Base-by-base conservation (phyloP, 164 flowering plant species). In the Hamamelis virginiana region DNA sequence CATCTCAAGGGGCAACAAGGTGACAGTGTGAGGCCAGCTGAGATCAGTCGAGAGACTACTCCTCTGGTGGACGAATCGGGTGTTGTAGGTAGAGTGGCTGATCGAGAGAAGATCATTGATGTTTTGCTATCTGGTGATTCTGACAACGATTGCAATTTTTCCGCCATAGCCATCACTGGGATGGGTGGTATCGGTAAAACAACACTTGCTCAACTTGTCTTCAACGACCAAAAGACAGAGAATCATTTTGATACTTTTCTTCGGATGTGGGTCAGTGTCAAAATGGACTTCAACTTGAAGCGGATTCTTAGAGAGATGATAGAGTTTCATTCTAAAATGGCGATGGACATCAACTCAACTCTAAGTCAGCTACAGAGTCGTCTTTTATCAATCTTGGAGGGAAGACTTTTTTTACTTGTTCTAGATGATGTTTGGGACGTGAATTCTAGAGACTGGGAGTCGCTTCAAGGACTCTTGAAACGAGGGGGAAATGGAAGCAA, bases 181-280 rank as follows among this genome's bases (percentile, higher is more conserved):
- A 75, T 75, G 61, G 65, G 70, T 11, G 79, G 79, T 0, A 22
- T 76, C 8, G 79, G 79, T 1, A 76, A 76, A 57, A 76, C 75
- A 4, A 69, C 75, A 28, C 73, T 76, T 9, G 79, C 79, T 27
- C 69, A 76, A 23, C 64, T 59, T 1, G 19, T 59, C n/a, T 28
- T 12, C 62, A 59, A 9, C 19, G 62, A 59, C n/a, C 9, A 27
- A 0, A 59, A 9, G 18, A 33, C 13, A 13, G 9, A 59, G 9
- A 8, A 15, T 1, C 19, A 27, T 27, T 59, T 59, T 28, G 8
- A 27, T 4, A 11, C 11, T 48, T 14, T 14, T 9, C 27, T 8
- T n/a, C n/a, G n/a, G 16, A 27, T 5, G 43, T 59, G 62, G 62
- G 62, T 59, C 5, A 12, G 18, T 59, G 62, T 59, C 44, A 27